Conservation (phyloP, 331 rosid species). For the Quercus tomentella region DNA sequence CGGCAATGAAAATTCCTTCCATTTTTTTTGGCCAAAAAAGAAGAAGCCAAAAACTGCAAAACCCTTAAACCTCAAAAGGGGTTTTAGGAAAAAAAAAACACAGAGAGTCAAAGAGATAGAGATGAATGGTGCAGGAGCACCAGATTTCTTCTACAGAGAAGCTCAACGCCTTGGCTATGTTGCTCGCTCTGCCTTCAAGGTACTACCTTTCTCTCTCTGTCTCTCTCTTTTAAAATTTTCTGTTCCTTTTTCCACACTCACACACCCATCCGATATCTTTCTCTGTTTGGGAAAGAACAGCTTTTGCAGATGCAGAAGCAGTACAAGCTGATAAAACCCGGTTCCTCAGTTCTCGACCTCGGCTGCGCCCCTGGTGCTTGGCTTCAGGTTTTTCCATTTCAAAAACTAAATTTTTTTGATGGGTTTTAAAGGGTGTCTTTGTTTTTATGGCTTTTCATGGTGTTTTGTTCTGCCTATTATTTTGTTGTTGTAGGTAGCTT, state of each 20-base stretch:
- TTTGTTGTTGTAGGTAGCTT: constrained; percentile 53
- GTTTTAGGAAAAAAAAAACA: neutral
- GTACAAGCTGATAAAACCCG: constrained; percentile 55
- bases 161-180: constrained; percentile 96
- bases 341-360: constrained; percentile 77
- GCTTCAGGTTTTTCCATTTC: constrained; percentile 57
- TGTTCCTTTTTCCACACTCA: neutral
- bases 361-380: constrained; percentile 98
- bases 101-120: neutral
- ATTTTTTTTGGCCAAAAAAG: too few species aligned
- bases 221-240: neutral
- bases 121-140: constrained; percentile 65
- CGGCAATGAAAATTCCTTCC: neutral
- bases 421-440: neutral
- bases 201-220: neutral
- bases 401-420: neutral
- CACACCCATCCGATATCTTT: neutral
- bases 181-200: constrained; percentile 96
- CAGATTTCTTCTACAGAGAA: constrained; percentile 91
- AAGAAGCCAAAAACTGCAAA: neutral
- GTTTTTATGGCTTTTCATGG: neutral
- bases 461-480: neutral
- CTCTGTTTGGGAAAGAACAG: constrained; percentile 11
- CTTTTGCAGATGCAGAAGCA: constrained; percentile 83
- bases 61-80: neutral